phyloP scores from a whole-genome alignment of 805 yeast species.

The Candida sonorensis region DNA sequence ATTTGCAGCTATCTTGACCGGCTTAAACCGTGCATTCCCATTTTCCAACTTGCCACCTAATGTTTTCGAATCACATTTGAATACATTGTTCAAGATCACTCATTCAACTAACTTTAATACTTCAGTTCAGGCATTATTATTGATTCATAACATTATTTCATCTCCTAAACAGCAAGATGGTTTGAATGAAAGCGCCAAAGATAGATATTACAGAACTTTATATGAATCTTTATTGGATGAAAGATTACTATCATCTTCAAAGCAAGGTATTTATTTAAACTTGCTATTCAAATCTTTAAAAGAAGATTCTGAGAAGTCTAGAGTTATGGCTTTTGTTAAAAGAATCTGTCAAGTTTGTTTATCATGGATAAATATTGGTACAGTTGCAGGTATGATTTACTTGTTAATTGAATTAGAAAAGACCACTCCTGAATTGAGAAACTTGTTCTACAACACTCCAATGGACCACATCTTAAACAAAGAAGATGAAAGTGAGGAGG shows the following conservation, averaged over 20 bases:
- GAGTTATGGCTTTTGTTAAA: conserved; percentile 87
- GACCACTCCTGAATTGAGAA: conserved; percentile 57
- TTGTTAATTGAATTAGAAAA: conserved; percentile 65
- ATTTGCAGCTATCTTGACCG: conserved; percentile 87
- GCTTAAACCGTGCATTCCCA: conserved; percentile 94
- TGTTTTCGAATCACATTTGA: conserved; percentile 67
- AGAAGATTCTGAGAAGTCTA: conserved; percentile 50
- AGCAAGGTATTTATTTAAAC: conserved; percentile 87
- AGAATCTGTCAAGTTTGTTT: conserved; percentile 79
- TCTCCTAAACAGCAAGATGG: conserved; percentile 31
- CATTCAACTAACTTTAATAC: conserved; percentile 94
- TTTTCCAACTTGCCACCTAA: conserved; percentile 71
- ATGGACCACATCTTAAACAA: conserved; percentile 42
- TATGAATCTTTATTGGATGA: conserved; percentile 87
- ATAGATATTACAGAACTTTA: conserved; percentile 78
- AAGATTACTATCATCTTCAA: conserved; percentile 77
- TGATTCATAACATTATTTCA: conserved; percentile 72
- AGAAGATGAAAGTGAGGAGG: conserved; percentile 34
- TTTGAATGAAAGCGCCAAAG: conserved; percentile 25
- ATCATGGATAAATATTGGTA: conserved; percentile 85
- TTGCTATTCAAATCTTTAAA: conserved; percentile 78
- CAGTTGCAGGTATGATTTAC: conserved; percentile 75
- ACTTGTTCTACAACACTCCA: conserved; percentile 51
- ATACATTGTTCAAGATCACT: conserved; percentile 81
- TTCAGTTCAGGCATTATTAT: conserved; percentile 82